A percentile compares a stretch with the other conserved stretches of the same genome.
These are phyloP conservation scores for Arabis hirsuta DNA, from an alignment of 345 rosid species.

Conservation along the genomic window DNA sequence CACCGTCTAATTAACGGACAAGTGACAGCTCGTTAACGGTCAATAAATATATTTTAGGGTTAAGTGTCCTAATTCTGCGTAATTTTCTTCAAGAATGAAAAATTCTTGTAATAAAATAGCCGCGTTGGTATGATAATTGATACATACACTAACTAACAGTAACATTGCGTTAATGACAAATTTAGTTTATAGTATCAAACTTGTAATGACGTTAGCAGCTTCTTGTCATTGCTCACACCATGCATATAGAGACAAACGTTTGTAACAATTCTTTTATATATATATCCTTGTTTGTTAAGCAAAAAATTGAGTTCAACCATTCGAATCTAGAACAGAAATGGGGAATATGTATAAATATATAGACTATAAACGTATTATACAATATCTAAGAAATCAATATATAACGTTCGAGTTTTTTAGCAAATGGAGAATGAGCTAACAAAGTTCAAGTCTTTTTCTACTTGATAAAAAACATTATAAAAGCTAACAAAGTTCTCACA, in stretches of 20 bases:
- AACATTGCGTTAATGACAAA: background rate
- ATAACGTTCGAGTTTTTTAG: too few species aligned
- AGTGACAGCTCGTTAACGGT: slow-evolving; percentile 5
- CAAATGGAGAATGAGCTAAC: too few species aligned
- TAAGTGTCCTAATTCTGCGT: slow-evolving; percentile 2
- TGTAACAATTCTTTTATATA: background rate
- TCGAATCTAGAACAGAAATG: too few species aligned
- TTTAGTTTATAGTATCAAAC: background rate
- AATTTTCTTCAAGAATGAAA: too few species aligned
- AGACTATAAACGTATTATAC: too few species aligned
- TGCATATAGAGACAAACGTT: background rate
- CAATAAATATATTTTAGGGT: background rate
- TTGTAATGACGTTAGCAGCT: slow-evolving; percentile 11
- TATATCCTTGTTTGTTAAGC: too few species aligned
- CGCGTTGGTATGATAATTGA: background rate
- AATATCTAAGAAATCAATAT: too few species aligned
- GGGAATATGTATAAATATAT: too few species aligned
- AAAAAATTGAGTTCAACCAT: too few species aligned
- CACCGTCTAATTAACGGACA: slow-evolving; percentile 13
- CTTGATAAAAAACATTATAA: too few species aligned
- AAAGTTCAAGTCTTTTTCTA: too few species aligned
- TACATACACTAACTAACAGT: slow-evolving; percentile 5
- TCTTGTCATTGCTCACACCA: slow-evolving; percentile 25
- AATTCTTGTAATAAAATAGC: background rate
- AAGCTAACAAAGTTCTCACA: background rate